Base-by-base conservation (phyloP, 2,329 filamentous ascomycete species). In the Fusarium nygamai region DNA sequence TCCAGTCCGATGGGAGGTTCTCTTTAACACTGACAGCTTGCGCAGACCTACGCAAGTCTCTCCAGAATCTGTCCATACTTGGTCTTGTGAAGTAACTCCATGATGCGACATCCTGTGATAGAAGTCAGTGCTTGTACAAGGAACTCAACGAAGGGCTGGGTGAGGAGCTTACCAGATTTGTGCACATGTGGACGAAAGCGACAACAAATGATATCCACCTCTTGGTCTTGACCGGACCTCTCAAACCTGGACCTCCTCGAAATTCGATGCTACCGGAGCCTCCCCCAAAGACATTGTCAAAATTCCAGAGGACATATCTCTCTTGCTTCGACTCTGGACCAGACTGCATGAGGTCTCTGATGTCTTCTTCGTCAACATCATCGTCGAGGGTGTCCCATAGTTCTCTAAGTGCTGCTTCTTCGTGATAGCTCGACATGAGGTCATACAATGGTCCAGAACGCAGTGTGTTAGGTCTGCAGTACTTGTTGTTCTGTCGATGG, bases 131-230 rank as follows among this genome's bases (percentile, higher is more conserved):
- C 8, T 8, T 29, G 11, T 8, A 17, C 3, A 19, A 38, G 17
- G 3, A 36, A 1, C 34, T 19, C 3, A 3, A 54, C 5, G 14
- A n/a, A 14, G 14, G 1, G 11, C 5, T 17, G 14, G 2, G 6
- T 29, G 14, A n/a, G 20, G 14, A n/a, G 20, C 24, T 6, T 39
- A 56, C 51, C 34, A 56, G 8, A 10, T 29, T 41, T 10, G 34
- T 56, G 34, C 51, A 41, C 51, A 56, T 29, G 16, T 56, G 51
- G 11, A 56, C 11, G 5, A 56, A 56, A 19, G 51, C 34, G 11
- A 41, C 34, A n/a, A 14, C 51, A 41, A 56, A 56, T 2, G 51
- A 56, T n/a, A 56, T 56, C 51, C 51, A 56, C 11, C 51, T 56
- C 8, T 39, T 56, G 0, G 51, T 56, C 51, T 56, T 39, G 3